Evolutionary conservation across 2,329 filamentous ascomycete genomes (phyloP).

Genomic region (Sporothrix pallida): DNA sequence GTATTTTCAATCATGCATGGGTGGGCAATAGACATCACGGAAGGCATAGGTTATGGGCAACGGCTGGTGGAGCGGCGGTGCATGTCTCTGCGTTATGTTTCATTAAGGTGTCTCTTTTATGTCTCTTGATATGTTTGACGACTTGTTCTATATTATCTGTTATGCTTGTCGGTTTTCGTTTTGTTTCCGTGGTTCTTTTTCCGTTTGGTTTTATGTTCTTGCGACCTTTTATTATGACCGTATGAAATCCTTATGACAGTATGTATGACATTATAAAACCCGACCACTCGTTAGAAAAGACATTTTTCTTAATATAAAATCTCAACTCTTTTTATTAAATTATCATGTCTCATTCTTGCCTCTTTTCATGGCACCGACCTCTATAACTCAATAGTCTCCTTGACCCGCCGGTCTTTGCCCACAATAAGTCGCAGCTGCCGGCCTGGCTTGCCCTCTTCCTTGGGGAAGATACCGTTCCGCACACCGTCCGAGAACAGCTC

Average conservation of each 20-base stretch:
- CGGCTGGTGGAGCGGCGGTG: not conserved
- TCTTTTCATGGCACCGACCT: not conserved
- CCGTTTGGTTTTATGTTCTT: not conserved
- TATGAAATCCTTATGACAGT: not conserved
- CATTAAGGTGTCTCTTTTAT: not conserved
- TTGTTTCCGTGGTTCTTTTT: not conserved
- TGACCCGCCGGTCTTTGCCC: constrained; percentile 63
- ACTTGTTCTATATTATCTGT: not conserved
- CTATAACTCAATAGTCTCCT: constrained; percentile 58
- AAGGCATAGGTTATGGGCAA: not conserved
- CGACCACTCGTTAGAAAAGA: not conserved
- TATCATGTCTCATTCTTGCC: not conserved
- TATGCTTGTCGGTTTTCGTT: not conserved
- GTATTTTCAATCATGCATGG: not conserved
- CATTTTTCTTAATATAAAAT: not conserved
- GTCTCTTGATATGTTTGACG: not conserved
- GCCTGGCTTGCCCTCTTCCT: constrained; percentile 49
- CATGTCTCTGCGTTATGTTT: not conserved
- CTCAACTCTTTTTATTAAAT: not conserved
- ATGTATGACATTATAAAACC: constrained; percentile 3
- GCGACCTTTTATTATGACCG: not conserved
- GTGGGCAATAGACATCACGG: not conserved
- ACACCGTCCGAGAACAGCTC: constrained; percentile 69
- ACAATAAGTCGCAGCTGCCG: constrained; percentile 68
- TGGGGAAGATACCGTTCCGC: constrained; percentile 65